A percentile compares a stretch with the other conserved stretches of the same genome.
phyloP scores from a whole-genome alignment of 768 basidiomycete species.

The Pleurotus platypus region DNA sequence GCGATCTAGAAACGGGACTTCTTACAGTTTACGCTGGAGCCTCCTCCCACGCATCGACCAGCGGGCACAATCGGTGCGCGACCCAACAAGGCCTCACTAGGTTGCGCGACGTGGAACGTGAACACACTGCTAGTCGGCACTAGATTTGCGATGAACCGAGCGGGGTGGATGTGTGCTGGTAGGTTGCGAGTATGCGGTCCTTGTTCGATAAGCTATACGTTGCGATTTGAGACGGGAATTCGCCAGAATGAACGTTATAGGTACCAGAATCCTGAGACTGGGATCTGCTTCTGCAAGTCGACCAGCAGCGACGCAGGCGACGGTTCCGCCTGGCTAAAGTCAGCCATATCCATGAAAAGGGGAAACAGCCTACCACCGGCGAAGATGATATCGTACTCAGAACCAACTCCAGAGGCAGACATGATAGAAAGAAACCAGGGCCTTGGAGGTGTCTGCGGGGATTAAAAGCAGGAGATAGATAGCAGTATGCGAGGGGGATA shows the following conservation, averaged over 20 bases:
- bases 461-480: too few relatives aligned
- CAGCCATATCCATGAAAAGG: background rate
- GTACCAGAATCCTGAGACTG: slow-evolving; percentile 50
- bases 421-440: too few relatives aligned
- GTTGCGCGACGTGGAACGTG: slow-evolving; percentile 29
- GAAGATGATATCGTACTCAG: slow-evolving; percentile 47
- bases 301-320: slow-evolving; percentile 54
- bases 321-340: slow-evolving; percentile 38
- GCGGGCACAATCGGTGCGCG: slow-evolving; percentile 27
- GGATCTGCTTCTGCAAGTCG: slow-evolving; percentile 54
- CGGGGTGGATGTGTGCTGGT: slow-evolving; percentile 36
- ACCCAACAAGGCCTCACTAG: slow-evolving; percentile 25
- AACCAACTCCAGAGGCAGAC: background rate
- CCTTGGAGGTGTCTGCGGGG: too few relatives aligned
- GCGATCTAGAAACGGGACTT: too few relatives aligned
- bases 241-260: slow-evolving; percentile 19
- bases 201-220: slow-evolving; percentile 35
- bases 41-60: slow-evolving; percentile 42
- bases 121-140: slow-evolving; percentile 30
- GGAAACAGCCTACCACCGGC: slow-evolving; percentile 43
- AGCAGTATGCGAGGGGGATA: background rate
- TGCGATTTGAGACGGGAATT: background rate
- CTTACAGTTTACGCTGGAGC: slow-evolving; percentile 35
- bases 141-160: slow-evolving; percentile 29
- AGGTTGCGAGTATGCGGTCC: slow-evolving; percentile 34